Evolutionary conservation across 2,329 filamentous ascomycete genomes (phyloP), one percentile per base, ranked within the genome.

Genomic region (Exophiala sideris): DNA sequence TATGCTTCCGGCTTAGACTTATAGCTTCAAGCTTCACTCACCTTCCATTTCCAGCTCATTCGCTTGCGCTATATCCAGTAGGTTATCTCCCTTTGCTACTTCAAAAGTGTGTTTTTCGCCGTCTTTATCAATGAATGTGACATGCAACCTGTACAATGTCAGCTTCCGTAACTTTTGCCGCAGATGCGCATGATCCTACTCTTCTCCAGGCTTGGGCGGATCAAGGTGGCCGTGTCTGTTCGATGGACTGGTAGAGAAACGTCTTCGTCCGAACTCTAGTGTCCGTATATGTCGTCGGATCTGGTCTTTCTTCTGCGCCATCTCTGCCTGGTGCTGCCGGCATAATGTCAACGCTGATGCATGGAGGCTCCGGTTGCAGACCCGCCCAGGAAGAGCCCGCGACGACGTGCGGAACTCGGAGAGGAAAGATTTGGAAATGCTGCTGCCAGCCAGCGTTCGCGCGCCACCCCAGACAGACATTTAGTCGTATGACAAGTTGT

Each of bases 11-110:
- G 34, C 6, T 14, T n/a, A 10, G 21, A 46, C 14, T 10, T 18
- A 32, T 49, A 18, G 18, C 38, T 34, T 11, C 44, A 11, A 32
- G 29, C 38, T 20, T 14, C 36, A 48, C 54, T 45, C 68, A 81
- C 82, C 91, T 78, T 99, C 94, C 92, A 99, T 97, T 71, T 99
- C 94, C 39, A 99, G 77, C 67, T 97, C 92, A 71, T 97, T 83
- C 42, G 88, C 89, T 70, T 96, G 92, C 18, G 92, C 94, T 67
- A 99, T 92, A 67, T 97, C 92, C 50, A 99, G 80, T 50, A 99
- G 78, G 71, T 99, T 99, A 72, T 96, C 91, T 46, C 94, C 94
- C 64, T 88, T 84, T 11, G 83, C 78, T 7, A 96, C 92, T 56
- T 87, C 84, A 65, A 96, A 83, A 57, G 86, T 89, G 70, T 89